Base-by-base conservation (phyloP, 139 green algal species). In the Limnomonas spitsbergensis region DNA sequence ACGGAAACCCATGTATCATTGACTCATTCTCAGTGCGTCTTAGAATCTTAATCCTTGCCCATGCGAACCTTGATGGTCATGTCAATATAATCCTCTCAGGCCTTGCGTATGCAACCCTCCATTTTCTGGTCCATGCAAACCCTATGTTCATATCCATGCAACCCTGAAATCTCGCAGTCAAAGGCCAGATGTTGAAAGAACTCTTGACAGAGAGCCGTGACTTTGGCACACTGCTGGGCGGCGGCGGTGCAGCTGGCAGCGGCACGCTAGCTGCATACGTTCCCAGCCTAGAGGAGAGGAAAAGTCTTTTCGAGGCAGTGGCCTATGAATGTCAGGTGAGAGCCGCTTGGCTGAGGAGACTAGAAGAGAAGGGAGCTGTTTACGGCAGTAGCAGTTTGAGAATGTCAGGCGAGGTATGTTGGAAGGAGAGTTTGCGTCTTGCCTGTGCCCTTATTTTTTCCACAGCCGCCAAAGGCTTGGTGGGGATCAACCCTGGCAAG, bases 321-420 rank as follows among this genome's bases (percentile, higher is more conserved):
- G 92, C 90, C 1, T 85, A 91, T 75, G 92, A 94, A 78, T 96
- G 92, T 66, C 85, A 92, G 52, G 80, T 87, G 40, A 53, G 69
- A 52, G 69, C 37, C 7, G 24, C n/a, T n/a, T n/a, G n/a, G n/a
- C 20, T 34, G 20, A 71, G 20, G 26, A 37, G 61, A 37, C 20
- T 31, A 32, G 20, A 20, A 71, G 61, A 20, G 61, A 14, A 61
- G 20, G 47, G n/a, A 20, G 20, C 6, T 71, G 61, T n/a, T 71
- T 71, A 26, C 14, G 61, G 61, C 27, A 37, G 61, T 71, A 26
- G 61, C 61, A 61, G 47, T 14, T 61, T 61, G 47, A 61, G 47
- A 29, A 20, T 61, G 47, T 61, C 14, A 14, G 47, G 14, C n/a
- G n/a, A n/a, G n/a, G n/a, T n/a, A n/a, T n/a, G 47, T 61, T 9